phyloP scores from a whole-genome alignment of 495 filamentous ascomycete species.

The Penicillium paradoxum region DNA sequence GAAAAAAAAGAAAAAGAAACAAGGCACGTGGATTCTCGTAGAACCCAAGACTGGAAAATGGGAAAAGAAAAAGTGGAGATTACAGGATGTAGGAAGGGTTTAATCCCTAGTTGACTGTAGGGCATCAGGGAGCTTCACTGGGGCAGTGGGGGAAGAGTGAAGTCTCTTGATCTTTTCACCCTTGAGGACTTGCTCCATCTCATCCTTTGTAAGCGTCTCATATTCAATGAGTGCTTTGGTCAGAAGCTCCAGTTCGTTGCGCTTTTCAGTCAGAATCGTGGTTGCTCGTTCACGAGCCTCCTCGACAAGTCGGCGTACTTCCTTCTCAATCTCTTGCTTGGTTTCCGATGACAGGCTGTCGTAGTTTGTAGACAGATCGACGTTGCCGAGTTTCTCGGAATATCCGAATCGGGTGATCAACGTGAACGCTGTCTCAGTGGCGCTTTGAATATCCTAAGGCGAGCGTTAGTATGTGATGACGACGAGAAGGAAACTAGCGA shows the following conservation, averaged over 20 bases:
- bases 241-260: conserved; percentile 78
- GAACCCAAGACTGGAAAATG: conserved; percentile 4
- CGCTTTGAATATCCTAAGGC: conserved; percentile 69
- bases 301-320: conserved; percentile 80
- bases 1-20: too few relatives aligned
- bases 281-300: conserved; percentile 72
- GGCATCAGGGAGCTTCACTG: conserved; percentile 53
- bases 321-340: conserved; percentile 73
- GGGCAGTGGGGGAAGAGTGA: conserved; percentile 34
- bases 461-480: conserved; percentile 7
- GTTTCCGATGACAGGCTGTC: conserved; percentile 77
- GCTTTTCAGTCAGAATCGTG: conserved; percentile 61
- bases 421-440: conserved; percentile 71
- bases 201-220: conserved; percentile 80
- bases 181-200: conserved; percentile 80
- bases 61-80: neutral
- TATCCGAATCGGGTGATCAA: conserved; percentile 88
- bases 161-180: conserved; percentile 77
- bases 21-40: conserved; percentile 1
- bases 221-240: conserved; percentile 90
- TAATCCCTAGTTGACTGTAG: conserved; percentile 29
- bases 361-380: conserved; percentile 77
- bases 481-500: neutral
- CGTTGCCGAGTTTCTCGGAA: conserved; percentile 81
- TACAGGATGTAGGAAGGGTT: conserved; percentile 1